Evolutionary conservation across 108 stramenopile species (phyloP).

Genomic region (Craspedostauros australis): DNA sequence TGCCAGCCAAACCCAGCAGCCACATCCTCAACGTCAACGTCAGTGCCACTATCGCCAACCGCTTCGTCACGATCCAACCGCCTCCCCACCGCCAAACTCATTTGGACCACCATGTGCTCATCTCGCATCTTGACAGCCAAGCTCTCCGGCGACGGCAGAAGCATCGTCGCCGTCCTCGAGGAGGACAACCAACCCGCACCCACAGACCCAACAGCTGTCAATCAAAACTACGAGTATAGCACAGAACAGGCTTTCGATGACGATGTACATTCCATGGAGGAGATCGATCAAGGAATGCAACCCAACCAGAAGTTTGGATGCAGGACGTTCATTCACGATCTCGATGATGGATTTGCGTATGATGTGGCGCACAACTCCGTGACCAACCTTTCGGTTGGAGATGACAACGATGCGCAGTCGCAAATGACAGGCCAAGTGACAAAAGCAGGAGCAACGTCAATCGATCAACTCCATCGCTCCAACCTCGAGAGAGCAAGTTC

Average conservation of each 20-base stretch:
- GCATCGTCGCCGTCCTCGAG: conserved; percentile 48
- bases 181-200: too few species aligned
- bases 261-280: too few species aligned
- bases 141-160: conserved; percentile 68
- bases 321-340: conserved; percentile 54
- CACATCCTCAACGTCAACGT: background rate
- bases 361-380: too few species aligned
- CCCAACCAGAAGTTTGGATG: conserved; percentile 44
- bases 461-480: background rate
- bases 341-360: conserved; percentile 63
- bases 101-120: conserved; percentile 70
- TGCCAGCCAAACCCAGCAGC: too few species aligned
- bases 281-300: too few species aligned
- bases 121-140: conserved; percentile 40
- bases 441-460: background rate
- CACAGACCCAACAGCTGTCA: too few species aligned
- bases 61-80: background rate
- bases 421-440: too few species aligned
- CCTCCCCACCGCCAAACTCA: conserved; percentile 28
- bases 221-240: too few species aligned
- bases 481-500: conserved; percentile 22
- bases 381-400: too few species aligned
- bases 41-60: background rate
- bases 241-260: too few species aligned
- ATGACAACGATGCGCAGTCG: too few species aligned